These are phyloP conservation scores for Populus hybrid DNA, from an alignment of 441 rosid species.

Conservation along the genomic window DNA sequence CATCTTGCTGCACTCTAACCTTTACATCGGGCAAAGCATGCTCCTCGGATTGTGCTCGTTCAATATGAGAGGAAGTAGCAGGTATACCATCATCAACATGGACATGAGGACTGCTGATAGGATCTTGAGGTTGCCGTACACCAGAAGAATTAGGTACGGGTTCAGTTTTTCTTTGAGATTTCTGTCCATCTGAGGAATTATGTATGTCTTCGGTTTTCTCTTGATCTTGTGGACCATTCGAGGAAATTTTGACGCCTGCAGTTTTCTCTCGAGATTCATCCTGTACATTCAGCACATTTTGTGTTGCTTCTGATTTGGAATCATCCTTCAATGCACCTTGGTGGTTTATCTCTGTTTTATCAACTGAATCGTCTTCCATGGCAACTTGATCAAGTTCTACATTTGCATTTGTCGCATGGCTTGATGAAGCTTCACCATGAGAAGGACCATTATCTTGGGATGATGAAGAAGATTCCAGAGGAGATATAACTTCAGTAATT, in stretches of 20 bases:
- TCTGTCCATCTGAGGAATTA: not conserved
- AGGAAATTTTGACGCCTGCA: not conserved
- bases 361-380: slow-evolving; percentile 18
- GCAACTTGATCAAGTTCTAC: slow-evolving; percentile 22
- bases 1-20: slow-evolving; percentile 8
- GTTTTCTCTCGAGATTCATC: not conserved
- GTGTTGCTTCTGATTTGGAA: slow-evolving; percentile 19
- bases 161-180: not conserved
- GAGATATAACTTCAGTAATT: slow-evolving; percentile 34
- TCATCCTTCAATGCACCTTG: slow-evolving; percentile 28
- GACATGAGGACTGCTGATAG: not conserved
- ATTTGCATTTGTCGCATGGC: slow-evolving; percentile 28
- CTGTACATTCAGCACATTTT: not conserved
- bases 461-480: slow-evolving; percentile 23
- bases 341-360: slow-evolving; percentile 18
- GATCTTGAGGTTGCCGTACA: not conserved
- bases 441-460: slow-evolving; percentile 16
- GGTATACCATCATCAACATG: not conserved
- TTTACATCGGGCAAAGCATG: slow-evolving; percentile 19
- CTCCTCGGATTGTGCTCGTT: slow-evolving; percentile 16
- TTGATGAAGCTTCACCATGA: slow-evolving; percentile 17
- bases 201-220: not conserved
- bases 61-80: not conserved
- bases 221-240: not conserved
- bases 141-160: not conserved